These are phyloP conservation scores for Lentinula sp. DNA, from an alignment of 768 basidiomycete genomes.

Conservation along the genomic window DNA sequence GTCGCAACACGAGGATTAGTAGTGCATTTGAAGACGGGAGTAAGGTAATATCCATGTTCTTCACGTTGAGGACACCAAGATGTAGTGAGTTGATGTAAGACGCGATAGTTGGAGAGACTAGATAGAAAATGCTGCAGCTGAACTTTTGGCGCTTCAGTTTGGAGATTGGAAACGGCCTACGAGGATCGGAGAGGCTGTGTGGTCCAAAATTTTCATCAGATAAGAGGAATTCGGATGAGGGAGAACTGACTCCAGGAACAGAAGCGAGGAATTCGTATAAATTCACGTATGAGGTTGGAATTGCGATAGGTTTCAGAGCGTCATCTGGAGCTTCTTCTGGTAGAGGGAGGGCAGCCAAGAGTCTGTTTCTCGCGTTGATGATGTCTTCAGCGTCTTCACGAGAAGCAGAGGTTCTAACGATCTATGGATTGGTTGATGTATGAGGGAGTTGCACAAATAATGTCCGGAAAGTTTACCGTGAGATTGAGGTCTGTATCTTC, in stretches of 20 bases:
- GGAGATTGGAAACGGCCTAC: slow-evolving; percentile 30
- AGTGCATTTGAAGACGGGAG: slow-evolving; percentile 69
- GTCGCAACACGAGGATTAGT: slow-evolving; percentile 74
- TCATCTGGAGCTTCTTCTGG: slow-evolving; percentile 61
- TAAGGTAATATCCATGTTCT: slow-evolving; percentile 75
- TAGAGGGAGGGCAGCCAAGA: slow-evolving; percentile 56
- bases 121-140: not conserved
- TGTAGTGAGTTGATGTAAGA: slow-evolving; percentile 62
- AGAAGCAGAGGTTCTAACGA: slow-evolving; percentile 10
- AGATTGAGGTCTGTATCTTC: not conserved
- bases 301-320: slow-evolving; percentile 59
- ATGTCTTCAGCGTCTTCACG: slow-evolving; percentile 35
- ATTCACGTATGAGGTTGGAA: slow-evolving; percentile 51
- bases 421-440: not conserved
- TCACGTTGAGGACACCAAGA: slow-evolving; percentile 78
- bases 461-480: not conserved
- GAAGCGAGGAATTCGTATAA: slow-evolving; percentile 61
- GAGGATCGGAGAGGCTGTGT: slow-evolving; percentile 48
- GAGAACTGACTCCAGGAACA: not conserved
- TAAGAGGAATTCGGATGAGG: not conserved
- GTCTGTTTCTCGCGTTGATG: slow-evolving; percentile 46
- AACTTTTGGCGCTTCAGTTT: not conserved
- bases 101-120: slow-evolving; percentile 62
- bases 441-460: not conserved
- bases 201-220: slow-evolving; percentile 1